Percentiles rank a stretch among this genome's conserved stretches.
phyloP scores from a whole-genome alignment of 73 alveolate genomes.

The Paramecium octaurelia region DNA sequence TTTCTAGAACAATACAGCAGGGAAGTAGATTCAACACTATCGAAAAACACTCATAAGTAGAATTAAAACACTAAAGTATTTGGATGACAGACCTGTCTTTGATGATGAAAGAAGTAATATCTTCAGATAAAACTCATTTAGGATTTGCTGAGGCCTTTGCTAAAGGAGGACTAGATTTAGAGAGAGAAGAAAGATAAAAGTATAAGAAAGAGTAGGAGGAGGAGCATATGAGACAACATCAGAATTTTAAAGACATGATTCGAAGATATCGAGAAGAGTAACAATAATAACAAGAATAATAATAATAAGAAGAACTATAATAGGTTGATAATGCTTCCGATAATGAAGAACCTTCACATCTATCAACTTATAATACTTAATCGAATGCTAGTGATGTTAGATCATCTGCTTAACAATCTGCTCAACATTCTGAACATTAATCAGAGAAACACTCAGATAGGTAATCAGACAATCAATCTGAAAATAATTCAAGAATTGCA shows the following conservation, averaged over 20 bases:
- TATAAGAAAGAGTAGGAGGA: slow-evolving; percentile 91
- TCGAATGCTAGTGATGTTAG: background rate
- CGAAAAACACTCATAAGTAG: slow-evolving; percentile 88
- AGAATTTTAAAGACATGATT: slow-evolving; percentile 81
- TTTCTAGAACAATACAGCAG: slow-evolving; percentile 88
- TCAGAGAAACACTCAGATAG: background rate
- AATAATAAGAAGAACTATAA: background rate
- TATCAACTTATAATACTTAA: slow-evolving; percentile 39
- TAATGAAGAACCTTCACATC: slow-evolving; percentile 17
- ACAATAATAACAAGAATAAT: slow-evolving; percentile 57
- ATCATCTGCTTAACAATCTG: background rate
- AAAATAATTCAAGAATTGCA: background rate
- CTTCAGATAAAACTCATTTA: background rate
- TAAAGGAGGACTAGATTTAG: slow-evolving; percentile 95
- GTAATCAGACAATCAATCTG: background rate
- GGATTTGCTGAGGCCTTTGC: slow-evolving; percentile 96
- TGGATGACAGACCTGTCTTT: slow-evolving; percentile 92
- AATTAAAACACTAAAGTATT: slow-evolving; percentile 84
- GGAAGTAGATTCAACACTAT: slow-evolving; percentile 88
- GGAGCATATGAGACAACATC: slow-evolving; percentile 78
- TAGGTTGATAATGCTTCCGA: background rate
- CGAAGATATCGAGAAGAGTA: slow-evolving; percentile 65
- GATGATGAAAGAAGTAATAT: slow-evolving; percentile 80
- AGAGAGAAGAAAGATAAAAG: slow-evolving; percentile 89
- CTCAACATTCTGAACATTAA: background rate